Evolutionary conservation across 2,329 filamentous ascomycete genomes (phyloP).

Genomic region (Cladophialophora psammophila): DNA sequence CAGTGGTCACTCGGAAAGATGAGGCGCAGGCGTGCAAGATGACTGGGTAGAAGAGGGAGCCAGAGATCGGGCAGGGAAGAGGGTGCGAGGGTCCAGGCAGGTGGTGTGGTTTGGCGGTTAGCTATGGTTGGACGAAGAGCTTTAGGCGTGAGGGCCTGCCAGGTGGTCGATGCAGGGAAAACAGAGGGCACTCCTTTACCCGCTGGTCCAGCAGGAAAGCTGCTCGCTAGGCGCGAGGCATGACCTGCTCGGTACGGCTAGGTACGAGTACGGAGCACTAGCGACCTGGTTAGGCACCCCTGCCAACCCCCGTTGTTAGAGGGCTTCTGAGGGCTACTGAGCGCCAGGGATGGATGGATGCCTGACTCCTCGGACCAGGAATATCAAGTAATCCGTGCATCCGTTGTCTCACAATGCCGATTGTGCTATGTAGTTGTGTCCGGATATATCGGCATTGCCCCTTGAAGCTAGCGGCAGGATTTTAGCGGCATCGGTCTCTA

Average conservation of each 20-base stretch:
- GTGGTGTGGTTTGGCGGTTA: conserved; percentile 2
- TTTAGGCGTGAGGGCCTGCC: background rate
- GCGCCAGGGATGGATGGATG: background rate
- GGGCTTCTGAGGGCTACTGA: background rate
- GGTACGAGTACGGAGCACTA: background rate
- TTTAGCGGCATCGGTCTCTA: conserved; percentile 9
- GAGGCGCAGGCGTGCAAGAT: conserved; percentile 21
- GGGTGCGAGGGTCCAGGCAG: background rate
- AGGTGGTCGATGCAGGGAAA: conserved; percentile 10
- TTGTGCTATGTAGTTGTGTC: background rate
- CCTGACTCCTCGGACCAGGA: conserved; percentile 13
- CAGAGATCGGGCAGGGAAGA: conserved; percentile 9
- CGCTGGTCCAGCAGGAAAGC: background rate
- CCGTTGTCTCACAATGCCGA: conserved; percentile 11
- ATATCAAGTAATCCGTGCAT: conserved; percentile 12
- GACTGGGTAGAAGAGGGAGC: conserved; percentile 14
- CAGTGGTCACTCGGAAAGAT: conserved; percentile 4
- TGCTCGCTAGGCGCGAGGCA: conserved; percentile 8
- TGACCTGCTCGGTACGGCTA: background rate
- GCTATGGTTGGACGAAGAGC: conserved; percentile 6
- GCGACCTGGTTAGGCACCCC: background rate
- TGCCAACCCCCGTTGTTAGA: background rate
- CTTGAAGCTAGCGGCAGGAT: conserved; percentile 1
- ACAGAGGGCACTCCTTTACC: background rate
- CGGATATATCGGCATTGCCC: conserved; percentile 5